Base-by-base conservation (phyloP, 1,139 yeast genomes). In the Geotrichum aggregatum region DNA sequence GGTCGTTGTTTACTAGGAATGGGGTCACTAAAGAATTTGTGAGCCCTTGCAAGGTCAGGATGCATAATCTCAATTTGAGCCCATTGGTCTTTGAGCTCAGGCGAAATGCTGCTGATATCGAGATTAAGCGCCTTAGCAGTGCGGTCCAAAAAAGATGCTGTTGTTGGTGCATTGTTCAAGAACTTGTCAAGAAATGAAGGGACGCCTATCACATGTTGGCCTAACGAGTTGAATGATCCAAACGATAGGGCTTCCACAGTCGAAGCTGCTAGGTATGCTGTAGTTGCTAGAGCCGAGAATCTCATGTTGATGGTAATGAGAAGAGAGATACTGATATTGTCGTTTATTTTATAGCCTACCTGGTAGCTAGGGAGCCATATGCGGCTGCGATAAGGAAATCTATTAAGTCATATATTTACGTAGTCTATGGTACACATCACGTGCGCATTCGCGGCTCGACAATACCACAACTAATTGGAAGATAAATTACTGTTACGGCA, bases 1-100 rank as follows among this genome's bases (percentile, higher is more conserved):
- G 41, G 41, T 5, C 41, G 41, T 6, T 21, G 41, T 18, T 36
- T 21, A 36, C 16, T 21, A 19, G 41, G 24, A 6, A 36, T 6
- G 13, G 41, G 41, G n/a, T 36, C 41, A 19, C 41, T 36, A 18
- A 36, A 16, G 19, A 36, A 36, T 13, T 36, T 36, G 41, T 36
- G 41, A 21, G 41, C 24, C 22, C 19, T 19, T 14, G 24, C 13
- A 5, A 36, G 4, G 3, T 36, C 21, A 14, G 41, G 41, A 14
- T 18, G 21, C 24, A 5, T 7, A n/a, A 6, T 19, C 16, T 36
- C 41, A 16, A 36, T 36, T 13, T 36, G 22, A 4, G 22, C n/a
- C 41, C 41, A 36, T 16, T 36, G 24, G 10, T 36, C n/a, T 13
- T 36, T 36, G 8, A 36, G 6, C 24, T 36, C 41, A 5, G 18